Conservation (phyloP, 805 yeast species). For the Yarrowia bubula region DNA sequence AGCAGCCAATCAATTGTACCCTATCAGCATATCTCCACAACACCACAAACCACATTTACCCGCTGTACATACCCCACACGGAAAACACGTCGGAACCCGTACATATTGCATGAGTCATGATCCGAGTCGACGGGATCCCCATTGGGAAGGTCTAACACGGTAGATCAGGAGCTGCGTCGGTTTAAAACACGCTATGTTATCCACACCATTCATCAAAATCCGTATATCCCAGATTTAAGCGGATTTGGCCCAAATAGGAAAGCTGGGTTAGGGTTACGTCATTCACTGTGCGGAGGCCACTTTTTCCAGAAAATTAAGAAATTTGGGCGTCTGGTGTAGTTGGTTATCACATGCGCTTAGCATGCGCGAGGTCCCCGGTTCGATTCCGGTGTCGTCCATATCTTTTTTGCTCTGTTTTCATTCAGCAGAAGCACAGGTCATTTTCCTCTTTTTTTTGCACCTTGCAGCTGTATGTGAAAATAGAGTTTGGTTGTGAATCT, state of each 20-base stretch:
- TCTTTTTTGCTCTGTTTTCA: neutral
- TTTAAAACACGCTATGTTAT: neutral
- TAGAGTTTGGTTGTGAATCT: neutral
- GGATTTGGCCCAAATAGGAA: neutral
- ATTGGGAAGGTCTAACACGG: no score
- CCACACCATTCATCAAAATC: no score
- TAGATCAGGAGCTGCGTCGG: no score
- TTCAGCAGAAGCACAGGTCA: neutral
- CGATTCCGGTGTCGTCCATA: conserved; percentile 27
- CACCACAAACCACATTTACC: neutral
- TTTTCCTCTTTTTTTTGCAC: neutral
- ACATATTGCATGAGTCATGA: neutral
- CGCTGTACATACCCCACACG: neutral
- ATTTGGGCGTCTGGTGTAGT: conserved; percentile 22
- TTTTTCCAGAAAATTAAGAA: neutral
- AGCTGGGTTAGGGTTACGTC: neutral
- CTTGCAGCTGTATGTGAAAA: neutral
- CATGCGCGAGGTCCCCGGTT: conserved; percentile 27
- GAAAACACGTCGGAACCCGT: neutral
- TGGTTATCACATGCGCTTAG: conserved; percentile 26
- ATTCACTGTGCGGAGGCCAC: neutral
- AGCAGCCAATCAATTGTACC: neutral
- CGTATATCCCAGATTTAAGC: no score
- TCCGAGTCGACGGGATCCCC: neutral
- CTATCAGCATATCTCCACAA: neutral